Evolutionary conservation across 1,284 basidiomycete species (phyloP).

Genomic region (Meira nashicola): DNA sequence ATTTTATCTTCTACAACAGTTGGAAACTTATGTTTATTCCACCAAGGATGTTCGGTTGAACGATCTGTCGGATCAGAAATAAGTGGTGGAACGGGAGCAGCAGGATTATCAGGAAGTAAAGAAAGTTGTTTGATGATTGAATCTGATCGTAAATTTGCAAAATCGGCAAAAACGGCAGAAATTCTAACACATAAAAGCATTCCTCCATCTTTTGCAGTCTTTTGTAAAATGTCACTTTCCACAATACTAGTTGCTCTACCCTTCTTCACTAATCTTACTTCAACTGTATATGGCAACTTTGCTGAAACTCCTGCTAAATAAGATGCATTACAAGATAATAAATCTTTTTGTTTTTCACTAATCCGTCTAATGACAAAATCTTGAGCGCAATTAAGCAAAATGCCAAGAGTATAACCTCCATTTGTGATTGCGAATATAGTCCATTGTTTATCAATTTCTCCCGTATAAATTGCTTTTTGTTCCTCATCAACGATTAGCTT

Average conservation of each 20-base stretch:
- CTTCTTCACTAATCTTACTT: not conserved
- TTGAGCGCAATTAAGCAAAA: not conserved
- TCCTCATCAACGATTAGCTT: not conserved
- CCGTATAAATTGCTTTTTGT: not conserved
- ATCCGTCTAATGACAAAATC: not conserved
- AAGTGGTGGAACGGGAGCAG: too few species aligned
- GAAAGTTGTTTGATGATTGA: not conserved
- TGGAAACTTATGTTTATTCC: too few species aligned
- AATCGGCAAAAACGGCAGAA: not conserved
- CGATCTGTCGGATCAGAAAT: too few species aligned
- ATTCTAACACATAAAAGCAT: not conserved
- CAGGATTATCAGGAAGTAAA: not conserved
- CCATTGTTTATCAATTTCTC: not conserved
- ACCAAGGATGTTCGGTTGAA: too few species aligned
- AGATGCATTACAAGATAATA: not conserved
- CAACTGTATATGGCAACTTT: not conserved
- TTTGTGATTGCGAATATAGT: not conserved
- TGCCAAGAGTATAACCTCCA: not conserved
- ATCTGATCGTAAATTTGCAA: not conserved
- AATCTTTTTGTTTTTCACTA: not conserved
- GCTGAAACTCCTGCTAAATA: not conserved
- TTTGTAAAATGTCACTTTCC: not conserved
- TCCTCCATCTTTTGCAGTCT: not conserved
- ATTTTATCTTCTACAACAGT: too few species aligned
- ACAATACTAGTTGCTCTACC: not conserved